These are phyloP conservation scores for Diaporthe citrichinensis DNA, from an alignment of 2,329 filamentous ascomycete genomes.

Conservation along the genomic window DNA sequence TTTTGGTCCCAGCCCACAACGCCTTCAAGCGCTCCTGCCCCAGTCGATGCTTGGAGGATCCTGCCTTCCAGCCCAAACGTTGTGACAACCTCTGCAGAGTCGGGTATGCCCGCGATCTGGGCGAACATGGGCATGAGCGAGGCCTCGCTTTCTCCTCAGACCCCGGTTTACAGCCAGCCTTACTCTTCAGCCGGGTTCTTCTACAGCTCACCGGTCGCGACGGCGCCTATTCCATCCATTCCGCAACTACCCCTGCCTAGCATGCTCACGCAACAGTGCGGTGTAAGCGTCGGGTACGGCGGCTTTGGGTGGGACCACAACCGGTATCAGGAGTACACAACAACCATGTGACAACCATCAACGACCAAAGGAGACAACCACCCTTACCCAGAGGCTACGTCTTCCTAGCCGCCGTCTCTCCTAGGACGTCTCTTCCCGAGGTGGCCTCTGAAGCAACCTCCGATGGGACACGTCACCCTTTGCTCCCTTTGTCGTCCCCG, in stretches of 20 bases:
- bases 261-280: slow-evolving; percentile 88
- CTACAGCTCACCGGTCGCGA: slow-evolving; percentile 84
- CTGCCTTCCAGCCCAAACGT: slow-evolving; percentile 90
- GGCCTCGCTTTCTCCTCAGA: slow-evolving; percentile 79
- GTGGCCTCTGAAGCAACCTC: slow-evolving; percentile 18
- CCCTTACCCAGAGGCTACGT: slow-evolving; percentile 59
- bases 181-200: slow-evolving; percentile 81
- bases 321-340: slow-evolving; percentile 84
- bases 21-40: slow-evolving; percentile 75
- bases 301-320: slow-evolving; percentile 84
- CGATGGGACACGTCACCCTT: slow-evolving; percentile 14
- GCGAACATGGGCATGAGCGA: slow-evolving; percentile 82
- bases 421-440: slow-evolving; percentile 42
- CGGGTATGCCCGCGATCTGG: slow-evolving; percentile 77
- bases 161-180: slow-evolving; percentile 84
- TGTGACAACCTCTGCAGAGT: slow-evolving; percentile 78
- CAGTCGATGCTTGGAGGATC: slow-evolving; percentile 91
- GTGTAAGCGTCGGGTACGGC: slow-evolving; percentile 81
- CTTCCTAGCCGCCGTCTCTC: slow-evolving; percentile 56
- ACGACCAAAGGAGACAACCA: slow-evolving; percentile 61
- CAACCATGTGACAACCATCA: slow-evolving; percentile 85
- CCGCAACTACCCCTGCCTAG: slow-evolving; percentile 86
- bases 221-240: slow-evolving; percentile 71
- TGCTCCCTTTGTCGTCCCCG: slow-evolving; percentile 40
- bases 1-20: slow-evolving; percentile 86